Base-by-base conservation (phyloP, 2,329 filamentous ascomycete species). In the Ophiostoma sp. region DNA sequence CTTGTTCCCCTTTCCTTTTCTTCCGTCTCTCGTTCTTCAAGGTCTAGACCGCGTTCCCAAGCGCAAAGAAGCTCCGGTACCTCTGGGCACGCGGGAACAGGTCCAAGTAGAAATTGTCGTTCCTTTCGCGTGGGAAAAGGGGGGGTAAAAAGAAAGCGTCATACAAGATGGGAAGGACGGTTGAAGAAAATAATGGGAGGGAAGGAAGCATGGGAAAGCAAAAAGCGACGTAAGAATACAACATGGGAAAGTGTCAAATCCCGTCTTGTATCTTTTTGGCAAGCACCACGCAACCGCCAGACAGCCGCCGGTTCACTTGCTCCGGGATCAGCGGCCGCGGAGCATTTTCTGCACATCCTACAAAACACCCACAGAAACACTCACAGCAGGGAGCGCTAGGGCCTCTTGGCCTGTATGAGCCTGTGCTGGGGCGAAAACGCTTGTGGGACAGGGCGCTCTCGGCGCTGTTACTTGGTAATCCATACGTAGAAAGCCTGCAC, bases 281-380 rank as follows among this genome's bases (percentile, higher is more conserved):
- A 33, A 33, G 28, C 25, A 15, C 59, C 12, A 55, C 2, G 33
- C 55, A 59, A 33, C 33, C 33, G 31, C 57, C 31, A 22, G 17
- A 36, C 31, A 63, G 59, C 36, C 59, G 22, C 59, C 59, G 59
- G 59, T 42, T 22, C 59, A 64, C n/a, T 42, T 64, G 59, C 59
- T 64, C 59, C 59, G 31, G 33, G 59, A 39, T 64, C 33, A 64
- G 11, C n/a, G 33, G 33, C 12, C n/a, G 11, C 19, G 7, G 3
- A 6, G 19, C n/a, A 42, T 63, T n/a, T 11, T 17, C 57, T 63
- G 59, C 33, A 22, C 19, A 22, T 22, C 19, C 33, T 8, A 19
- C 57, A 2, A 33, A 19, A 59, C 17, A n/a, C 1, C 28, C 28
- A n/a, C 55, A 12, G 12, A 8, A 17, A 11, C 59, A 22, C 11